These are phyloP conservation scores for Fragaria nilgerrensis DNA, from an alignment of 306 rosid genomes.

Conservation along the genomic window DNA sequence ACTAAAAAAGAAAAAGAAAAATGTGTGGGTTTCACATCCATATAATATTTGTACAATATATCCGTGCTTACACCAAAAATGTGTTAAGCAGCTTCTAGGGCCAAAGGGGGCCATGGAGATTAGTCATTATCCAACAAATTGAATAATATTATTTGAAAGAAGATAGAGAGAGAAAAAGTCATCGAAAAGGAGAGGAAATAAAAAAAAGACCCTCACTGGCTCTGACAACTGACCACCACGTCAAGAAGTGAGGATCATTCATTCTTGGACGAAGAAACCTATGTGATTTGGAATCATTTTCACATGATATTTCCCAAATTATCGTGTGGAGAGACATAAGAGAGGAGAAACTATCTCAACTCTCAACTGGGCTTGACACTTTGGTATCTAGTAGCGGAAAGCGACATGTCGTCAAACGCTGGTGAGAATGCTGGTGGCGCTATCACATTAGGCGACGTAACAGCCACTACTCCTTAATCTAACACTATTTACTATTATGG, in stretches of 20 bases:
- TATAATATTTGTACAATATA: too few relatives aligned
- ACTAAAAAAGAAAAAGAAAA: too few relatives aligned
- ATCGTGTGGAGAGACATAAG: background rate
- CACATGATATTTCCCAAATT: background rate
- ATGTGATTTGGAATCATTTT: background rate
- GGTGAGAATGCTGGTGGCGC: background rate
- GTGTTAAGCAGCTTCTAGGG: too few relatives aligned
- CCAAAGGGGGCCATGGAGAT: background rate
- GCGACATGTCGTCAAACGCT: conserved; percentile 26
- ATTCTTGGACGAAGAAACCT: background rate
- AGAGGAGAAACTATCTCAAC: background rate
- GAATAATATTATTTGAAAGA: background rate
- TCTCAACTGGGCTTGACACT: background rate
- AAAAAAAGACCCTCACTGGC: background rate
- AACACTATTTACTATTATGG: too few relatives aligned
- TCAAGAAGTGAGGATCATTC: background rate
- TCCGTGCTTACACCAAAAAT: too few relatives aligned
- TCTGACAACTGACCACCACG: conserved; percentile 16
- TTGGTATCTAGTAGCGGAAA: conserved; percentile 7
- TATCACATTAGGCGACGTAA: background rate
- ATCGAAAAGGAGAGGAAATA: conserved; percentile 14
- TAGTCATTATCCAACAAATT: background rate
- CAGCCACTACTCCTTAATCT: too few relatives aligned
- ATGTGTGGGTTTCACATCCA: rapidly evolving
- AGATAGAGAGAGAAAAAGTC: background rate